Conservation (phyloP, 192 early-diverging fungal species). For the Podila verticillata region DNA sequence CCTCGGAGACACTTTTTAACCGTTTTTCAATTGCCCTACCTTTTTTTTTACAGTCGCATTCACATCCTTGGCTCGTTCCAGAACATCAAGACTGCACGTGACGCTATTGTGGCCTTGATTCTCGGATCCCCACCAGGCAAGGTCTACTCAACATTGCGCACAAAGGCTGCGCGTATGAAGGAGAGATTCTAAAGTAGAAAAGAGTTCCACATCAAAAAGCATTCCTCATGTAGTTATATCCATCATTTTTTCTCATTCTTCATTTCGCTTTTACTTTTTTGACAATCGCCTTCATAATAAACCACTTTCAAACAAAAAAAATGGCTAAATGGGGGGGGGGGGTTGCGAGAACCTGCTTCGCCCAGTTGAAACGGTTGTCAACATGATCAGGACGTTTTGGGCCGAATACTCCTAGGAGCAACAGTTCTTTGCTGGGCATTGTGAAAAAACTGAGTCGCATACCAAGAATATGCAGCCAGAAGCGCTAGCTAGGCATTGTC, state of each 20-base stretch:
- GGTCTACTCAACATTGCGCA: slow-evolving; percentile 91
- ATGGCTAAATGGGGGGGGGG: too few species aligned
- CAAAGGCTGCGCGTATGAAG: slow-evolving; percentile 90
- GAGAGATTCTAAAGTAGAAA: slow-evolving; percentile 84
- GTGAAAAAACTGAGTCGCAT: too few species aligned
- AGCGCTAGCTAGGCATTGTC: too few species aligned
- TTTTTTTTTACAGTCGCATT: slow-evolving; percentile 73
- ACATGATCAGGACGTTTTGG: too few species aligned
- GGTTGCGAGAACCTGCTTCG: too few species aligned
- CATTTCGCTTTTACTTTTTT: not conserved
- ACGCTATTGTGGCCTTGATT: slow-evolving; percentile 92
- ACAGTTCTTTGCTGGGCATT: too few species aligned
- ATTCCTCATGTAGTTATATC: slow-evolving; percentile 4
- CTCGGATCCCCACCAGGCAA: slow-evolving; percentile 96
- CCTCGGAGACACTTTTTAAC: not conserved
- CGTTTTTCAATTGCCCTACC: not conserved
- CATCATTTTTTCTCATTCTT: not conserved
- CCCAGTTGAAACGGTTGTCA: too few species aligned
- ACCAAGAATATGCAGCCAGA: too few species aligned
- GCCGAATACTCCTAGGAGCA: too few species aligned
- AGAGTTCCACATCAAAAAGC: not conserved
- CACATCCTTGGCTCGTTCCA: slow-evolving; percentile 96
- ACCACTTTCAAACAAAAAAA: too few species aligned
- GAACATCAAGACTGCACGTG: slow-evolving; percentile 95
- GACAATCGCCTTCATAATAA: too few species aligned